Evolutionary conservation across 345 rosid genomes (phyloP).

Genomic region (Gynandropsis gynandra): DNA sequence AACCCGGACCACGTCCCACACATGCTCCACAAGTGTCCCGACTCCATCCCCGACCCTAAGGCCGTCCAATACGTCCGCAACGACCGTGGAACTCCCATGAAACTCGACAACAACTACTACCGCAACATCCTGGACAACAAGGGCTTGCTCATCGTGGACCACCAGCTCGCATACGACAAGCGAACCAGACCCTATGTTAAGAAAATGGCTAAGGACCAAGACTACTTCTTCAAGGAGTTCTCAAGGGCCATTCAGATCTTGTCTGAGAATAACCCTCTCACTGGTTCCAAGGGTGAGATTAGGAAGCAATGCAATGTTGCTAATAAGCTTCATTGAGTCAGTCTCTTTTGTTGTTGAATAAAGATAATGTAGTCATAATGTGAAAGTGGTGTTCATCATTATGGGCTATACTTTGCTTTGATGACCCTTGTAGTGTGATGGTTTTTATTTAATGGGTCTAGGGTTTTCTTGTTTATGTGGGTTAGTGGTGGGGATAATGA

Average conservation of each 20-base stretch:
- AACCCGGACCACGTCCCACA: conserved; percentile 83
- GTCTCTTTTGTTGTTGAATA: not conserved
- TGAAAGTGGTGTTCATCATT: too few species aligned
- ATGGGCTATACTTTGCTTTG: too few species aligned
- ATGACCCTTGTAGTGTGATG: too few species aligned
- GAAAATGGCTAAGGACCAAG: conserved; percentile 93
- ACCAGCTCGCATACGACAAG: conserved; percentile 81
- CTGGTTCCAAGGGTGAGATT: conserved; percentile 87
- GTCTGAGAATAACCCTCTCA: conserved; percentile 93
- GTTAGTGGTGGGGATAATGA: too few species aligned
- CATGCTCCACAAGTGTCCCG: conserved; percentile 95
- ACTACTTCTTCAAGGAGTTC: conserved; percentile 90
- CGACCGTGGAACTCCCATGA: conserved; percentile 94
- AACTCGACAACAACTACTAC: conserved; percentile 90
- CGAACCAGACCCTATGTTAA: conserved; percentile 79
- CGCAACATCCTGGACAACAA: conserved; percentile 90
- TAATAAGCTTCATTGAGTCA: conserved; percentile 74
- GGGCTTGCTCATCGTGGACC: conserved; percentile 84
- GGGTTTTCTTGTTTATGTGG: too few species aligned
- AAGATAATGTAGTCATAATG: too few species aligned
- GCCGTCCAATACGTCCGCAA: conserved; percentile 94
- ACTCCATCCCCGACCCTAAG: conserved; percentile 86
- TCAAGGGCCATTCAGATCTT: conserved; percentile 72
- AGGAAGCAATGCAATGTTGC: conserved; percentile 80
- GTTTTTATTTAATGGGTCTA: too few species aligned